phyloP scores from a whole-genome alignment of 192 early-diverging fungal species.

The Lobosporangium transversale region DNA sequence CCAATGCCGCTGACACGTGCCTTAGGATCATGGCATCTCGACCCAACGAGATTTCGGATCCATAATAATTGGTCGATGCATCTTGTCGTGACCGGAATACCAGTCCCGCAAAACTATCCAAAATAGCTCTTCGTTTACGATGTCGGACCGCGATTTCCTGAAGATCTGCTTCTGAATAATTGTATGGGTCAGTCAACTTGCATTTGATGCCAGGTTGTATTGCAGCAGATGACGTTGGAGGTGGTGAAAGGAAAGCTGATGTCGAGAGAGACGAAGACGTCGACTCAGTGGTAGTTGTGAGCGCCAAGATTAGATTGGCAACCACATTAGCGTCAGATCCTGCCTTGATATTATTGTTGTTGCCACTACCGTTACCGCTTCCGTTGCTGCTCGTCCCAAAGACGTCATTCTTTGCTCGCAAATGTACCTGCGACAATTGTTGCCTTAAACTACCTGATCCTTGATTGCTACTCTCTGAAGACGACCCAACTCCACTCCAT shows the following conservation, averaged over 20 bases:
- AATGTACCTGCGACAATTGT: no score
- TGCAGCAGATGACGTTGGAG: background rate
- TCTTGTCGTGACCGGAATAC: constrained; percentile 28
- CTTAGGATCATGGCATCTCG: background rate
- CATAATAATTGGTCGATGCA: background rate
- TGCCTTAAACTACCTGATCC: background rate
- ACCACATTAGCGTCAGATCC: background rate
- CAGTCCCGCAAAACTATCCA: constrained; percentile 16
- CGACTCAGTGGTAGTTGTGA: background rate
- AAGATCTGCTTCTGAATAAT: background rate
- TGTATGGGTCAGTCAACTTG: no score
- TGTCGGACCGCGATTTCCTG: constrained; percentile 8
- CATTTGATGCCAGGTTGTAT: no score
- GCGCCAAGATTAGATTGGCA: background rate
- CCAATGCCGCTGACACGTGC: background rate
- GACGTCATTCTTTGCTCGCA: background rate
- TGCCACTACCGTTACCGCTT: constrained; percentile 4
- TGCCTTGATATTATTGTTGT: background rate
- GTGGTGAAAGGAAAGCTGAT: background rate
- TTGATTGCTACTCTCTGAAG: background rate
- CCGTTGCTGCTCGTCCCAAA: background rate
- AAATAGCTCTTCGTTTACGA: constrained; percentile 12
- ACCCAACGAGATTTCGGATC: background rate
- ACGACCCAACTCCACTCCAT: background rate
- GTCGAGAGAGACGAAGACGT: background rate